Percentiles rank a stretch among this genome's conserved stretches.
Conservation (phyloP, 2,329 filamentous ascomycete genomes). For the Proliferodiscus dingleyae region DNA sequence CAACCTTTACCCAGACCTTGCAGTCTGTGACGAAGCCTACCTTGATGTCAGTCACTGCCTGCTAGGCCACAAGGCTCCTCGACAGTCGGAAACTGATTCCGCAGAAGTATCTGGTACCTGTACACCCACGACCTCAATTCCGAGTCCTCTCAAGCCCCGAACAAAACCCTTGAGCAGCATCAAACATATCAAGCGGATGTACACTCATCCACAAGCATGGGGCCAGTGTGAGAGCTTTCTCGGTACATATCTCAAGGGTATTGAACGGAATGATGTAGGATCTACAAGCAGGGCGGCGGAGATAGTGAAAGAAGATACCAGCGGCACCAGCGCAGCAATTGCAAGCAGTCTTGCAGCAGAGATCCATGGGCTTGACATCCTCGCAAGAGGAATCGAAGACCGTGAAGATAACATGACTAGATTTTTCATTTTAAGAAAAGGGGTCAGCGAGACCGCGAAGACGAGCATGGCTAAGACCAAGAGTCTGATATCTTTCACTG, state of each 20-base stretch:
- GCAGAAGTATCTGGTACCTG: slow-evolving; percentile 39
- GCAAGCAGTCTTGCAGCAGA: slow-evolving; percentile 69
- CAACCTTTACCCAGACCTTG: slow-evolving; percentile 58
- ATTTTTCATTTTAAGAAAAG: slow-evolving; percentile 60
- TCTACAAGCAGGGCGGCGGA: slow-evolving; percentile 84
- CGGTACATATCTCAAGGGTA: slow-evolving; percentile 59
- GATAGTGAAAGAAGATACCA: slow-evolving; percentile 57
- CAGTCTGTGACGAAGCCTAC: slow-evolving; percentile 79
- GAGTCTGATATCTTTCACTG: slow-evolving; percentile 76
- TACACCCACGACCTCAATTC: slow-evolving; percentile 46
- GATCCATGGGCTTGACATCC: slow-evolving; percentile 60
- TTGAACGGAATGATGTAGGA: slow-evolving; percentile 78
- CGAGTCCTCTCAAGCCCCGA: slow-evolving; percentile 41
- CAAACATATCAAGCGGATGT: slow-evolving; percentile 66
- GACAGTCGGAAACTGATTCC: slow-evolving; percentile 10
- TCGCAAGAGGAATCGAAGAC: slow-evolving; percentile 69
- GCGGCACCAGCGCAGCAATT: slow-evolving; percentile 68
- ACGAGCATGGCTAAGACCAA: slow-evolving; percentile 43
- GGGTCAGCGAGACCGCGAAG: slow-evolving; percentile 17
- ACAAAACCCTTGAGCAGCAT: slow-evolving; percentile 48
- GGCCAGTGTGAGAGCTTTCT: slow-evolving; percentile 83
- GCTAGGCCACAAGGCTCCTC: slow-evolving; percentile 46
- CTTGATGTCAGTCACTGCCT: slow-evolving; percentile 86
- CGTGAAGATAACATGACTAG: slow-evolving; percentile 70
- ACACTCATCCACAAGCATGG: slow-evolving; percentile 94